phyloP scores from a whole-genome alignment of 208 protist genomes.

The Leptomonas pyrrhocoris region DNA sequence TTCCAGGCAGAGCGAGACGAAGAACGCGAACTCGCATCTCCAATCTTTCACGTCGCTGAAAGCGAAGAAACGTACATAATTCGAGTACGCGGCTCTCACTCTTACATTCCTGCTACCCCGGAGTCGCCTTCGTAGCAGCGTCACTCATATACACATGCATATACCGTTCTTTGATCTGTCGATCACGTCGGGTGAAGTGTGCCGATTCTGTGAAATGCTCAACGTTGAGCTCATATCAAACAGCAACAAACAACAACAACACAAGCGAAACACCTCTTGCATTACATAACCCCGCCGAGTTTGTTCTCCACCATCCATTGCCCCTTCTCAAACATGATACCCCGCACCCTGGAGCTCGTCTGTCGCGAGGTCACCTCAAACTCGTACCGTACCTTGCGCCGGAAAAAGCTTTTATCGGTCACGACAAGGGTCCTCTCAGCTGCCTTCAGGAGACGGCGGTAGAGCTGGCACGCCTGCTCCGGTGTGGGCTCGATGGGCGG shows the following conservation, averaged over 20 bases:
- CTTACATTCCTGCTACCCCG: no score
- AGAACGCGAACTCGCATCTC: no score
- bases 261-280: not conserved
- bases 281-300: slow-evolving; percentile 79
- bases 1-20: no score
- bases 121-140: no score
- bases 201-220: no score
- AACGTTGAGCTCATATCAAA: no score
- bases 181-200: no score
- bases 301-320: slow-evolving; percentile 81
- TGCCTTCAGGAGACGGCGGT: slow-evolving; percentile 73
- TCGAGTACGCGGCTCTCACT: no score
- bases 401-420: slow-evolving; percentile 80
- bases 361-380: slow-evolving; percentile 88
- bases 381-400: slow-evolving; percentile 76
- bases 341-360: slow-evolving; percentile 84
- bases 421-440: slow-evolving; percentile 52
- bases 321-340: slow-evolving; percentile 92
- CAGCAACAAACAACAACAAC: no score
- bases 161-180: no score
- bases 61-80: no score
- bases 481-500: slow-evolving; percentile 80
- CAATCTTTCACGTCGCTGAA: no score
- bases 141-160: slow-evolving; percentile 3
- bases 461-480: slow-evolving; percentile 61